phyloP scores from a whole-genome alignment of 1,284 basidiomycete genomes.

The Sanghuangporus sanghuang region DNA sequence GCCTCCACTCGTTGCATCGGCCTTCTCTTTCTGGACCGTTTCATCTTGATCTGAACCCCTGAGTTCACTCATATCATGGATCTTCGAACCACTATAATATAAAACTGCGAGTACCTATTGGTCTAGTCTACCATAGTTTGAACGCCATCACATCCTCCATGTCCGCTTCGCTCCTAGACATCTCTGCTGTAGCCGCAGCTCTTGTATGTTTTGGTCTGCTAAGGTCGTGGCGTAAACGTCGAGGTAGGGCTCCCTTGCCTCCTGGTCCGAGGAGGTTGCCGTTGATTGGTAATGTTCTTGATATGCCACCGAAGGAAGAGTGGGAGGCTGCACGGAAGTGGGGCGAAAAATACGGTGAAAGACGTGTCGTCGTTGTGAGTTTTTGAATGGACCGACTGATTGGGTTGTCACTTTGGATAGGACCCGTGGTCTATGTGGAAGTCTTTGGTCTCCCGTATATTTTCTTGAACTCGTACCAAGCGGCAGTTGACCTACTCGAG shows the following conservation, averaged over 20 bases:
- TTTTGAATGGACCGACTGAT: neutral
- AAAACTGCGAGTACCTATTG: too few relatives aligned
- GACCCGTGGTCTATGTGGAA: constrained; percentile 6
- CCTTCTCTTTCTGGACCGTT: too few relatives aligned
- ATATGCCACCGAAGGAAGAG: constrained; percentile 17
- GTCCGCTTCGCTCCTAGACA: too few relatives aligned
- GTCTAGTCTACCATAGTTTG: too few relatives aligned
- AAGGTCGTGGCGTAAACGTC: neutral
- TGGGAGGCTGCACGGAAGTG: constrained; percentile 18
- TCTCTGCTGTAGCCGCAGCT: too few relatives aligned
- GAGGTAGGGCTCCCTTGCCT: neutral
- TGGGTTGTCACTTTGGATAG: neutral
- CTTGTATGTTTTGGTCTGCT: neutral
- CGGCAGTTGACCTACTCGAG: constrained; percentile 12
- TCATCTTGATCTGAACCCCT: too few relatives aligned
- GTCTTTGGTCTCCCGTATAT: constrained; percentile 4
- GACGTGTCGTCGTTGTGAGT: neutral
- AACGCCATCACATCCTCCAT: too few relatives aligned
- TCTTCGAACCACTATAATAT: too few relatives aligned
- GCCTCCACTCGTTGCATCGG: too few relatives aligned
- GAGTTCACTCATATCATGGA: too few relatives aligned
- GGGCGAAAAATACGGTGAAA: constrained; percentile 20
- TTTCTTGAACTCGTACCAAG: constrained; percentile 13
- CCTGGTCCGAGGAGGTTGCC: constrained; percentile 18
- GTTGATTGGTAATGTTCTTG: constrained; percentile 18